Percentiles rank a stretch among this genome's conserved stretches.
These are phyloP conservation scores for Malbranchea zuffiana DNA, from an alignment of 2,329 filamentous ascomycete genomes.

Conservation along the genomic window DNA sequence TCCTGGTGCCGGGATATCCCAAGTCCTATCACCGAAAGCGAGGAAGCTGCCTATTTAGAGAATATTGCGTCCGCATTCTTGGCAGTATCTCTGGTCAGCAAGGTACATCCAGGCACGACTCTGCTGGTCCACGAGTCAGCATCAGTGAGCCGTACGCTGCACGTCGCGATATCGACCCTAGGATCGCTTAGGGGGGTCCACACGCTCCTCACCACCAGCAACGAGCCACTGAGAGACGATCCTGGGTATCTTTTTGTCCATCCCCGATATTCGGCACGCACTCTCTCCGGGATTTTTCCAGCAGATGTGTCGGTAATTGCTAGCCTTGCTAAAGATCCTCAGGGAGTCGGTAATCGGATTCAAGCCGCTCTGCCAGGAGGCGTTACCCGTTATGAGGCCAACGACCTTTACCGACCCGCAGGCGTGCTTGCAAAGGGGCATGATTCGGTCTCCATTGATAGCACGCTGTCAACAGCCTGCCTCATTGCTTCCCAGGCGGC, in stretches of 20 bases:
- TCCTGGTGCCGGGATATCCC: background rate
- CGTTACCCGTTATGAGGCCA: background rate
- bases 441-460: background rate
- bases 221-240: background rate
- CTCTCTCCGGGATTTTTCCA: background rate
- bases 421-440: background rate
- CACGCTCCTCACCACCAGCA: conserved; percentile 1
- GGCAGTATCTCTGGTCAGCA: background rate
- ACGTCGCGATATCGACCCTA: background rate
- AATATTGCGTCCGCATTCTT: background rate
- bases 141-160: background rate
- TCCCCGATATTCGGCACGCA: background rate
- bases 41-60: conserved; percentile 1
- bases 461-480: background rate
- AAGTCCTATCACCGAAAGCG: background rate
- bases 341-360: background rate
- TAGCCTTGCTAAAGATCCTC: background rate
- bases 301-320: background rate
- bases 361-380: background rate
- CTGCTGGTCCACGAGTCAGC: conserved; percentile 1
- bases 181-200: background rate
- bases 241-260: background rate
- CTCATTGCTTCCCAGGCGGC: background rate
- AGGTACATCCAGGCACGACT: background rate
- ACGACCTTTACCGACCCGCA: background rate